A percentile compares a stretch with the other conserved stretches of the same genome.
phyloP scores from a whole-genome alignment of 441 rosid species.

The Theobroma grandiflorum region DNA sequence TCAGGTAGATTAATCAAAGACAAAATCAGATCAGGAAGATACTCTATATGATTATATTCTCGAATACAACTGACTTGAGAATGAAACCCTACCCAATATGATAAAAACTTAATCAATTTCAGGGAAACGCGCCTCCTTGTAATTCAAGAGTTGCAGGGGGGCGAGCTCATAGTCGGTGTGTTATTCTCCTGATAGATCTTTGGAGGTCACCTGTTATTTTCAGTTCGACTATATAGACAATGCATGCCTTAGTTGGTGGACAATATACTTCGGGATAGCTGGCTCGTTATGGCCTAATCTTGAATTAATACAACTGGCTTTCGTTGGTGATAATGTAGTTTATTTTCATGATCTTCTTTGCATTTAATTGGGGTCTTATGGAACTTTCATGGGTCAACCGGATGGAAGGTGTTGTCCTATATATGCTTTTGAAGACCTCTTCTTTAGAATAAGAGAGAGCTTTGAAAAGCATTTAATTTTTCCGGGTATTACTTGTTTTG shows the following conservation, averaged over 20 bases:
- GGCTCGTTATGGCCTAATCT: conserved; percentile 2
- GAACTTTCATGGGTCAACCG: background rate
- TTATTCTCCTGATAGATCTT: background rate
- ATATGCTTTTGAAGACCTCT: too few relatives aligned
- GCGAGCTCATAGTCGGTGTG: background rate
- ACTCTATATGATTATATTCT: background rate
- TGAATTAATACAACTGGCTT: background rate
- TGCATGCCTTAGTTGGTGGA: background rate
- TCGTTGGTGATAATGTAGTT: background rate
- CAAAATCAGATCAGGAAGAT: background rate
- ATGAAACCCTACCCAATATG: background rate
- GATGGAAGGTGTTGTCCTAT: background rate
- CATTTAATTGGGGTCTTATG: background rate
- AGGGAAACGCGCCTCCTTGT: background rate
- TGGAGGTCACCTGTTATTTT: background rate
- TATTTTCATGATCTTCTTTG: background rate
- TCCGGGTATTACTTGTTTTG: background rate
- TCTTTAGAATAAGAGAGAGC: too few relatives aligned
- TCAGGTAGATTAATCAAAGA: background rate
- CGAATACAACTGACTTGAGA: background rate
- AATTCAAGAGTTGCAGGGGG: background rate
- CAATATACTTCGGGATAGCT: background rate
- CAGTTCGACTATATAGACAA: background rate
- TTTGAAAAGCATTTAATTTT: background rate
- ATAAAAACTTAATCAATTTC: background rate